Evolutionary conservation across 805 yeast genomes (phyloP).

Genomic region (Saccharomycopsis malanga): DNA sequence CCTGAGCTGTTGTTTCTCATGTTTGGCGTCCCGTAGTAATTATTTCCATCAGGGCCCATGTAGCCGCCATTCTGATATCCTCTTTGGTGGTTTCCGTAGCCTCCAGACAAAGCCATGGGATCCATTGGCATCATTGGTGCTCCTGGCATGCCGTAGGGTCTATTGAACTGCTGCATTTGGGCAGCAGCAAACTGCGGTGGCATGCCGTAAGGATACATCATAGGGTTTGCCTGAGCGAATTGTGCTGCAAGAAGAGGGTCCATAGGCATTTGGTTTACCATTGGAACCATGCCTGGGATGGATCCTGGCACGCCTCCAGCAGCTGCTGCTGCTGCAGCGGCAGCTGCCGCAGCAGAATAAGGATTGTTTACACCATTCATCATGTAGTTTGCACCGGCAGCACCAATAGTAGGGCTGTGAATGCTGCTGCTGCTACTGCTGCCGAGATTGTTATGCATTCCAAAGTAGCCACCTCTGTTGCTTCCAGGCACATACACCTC

Average conservation of each 20-base stretch:
- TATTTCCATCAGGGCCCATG: background rate
- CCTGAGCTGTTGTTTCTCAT: background rate
- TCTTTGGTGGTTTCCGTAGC: background rate
- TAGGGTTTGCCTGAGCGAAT: conserved; percentile 2
- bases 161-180: conserved; percentile 5
- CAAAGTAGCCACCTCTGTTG: conserved; percentile 4
- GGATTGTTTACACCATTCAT: conserved; percentile 2
- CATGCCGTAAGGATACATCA: conserved; percentile 10
- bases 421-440: background rate
- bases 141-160: background rate
- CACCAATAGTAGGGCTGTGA: background rate
- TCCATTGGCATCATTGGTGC: conserved; percentile 2
- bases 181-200: conserved; percentile 7
- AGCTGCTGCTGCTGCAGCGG: conserved; percentile 9
- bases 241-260: conserved; percentile 6
- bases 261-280: conserved; percentile 1
- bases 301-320: background rate
- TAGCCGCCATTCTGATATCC: conserved; percentile 3
- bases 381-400: conserved; percentile 3
- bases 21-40: background rate
- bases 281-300: conserved; percentile 3
- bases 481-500: background rate
- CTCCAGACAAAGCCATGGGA: background rate
- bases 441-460: background rate
- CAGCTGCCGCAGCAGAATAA: conserved; percentile 8